Evolutionary conservation across 768 basidiomycete genomes (phyloP), one percentile per base, ranked within the genome.

Genomic region (Tricholoma sp.): DNA sequence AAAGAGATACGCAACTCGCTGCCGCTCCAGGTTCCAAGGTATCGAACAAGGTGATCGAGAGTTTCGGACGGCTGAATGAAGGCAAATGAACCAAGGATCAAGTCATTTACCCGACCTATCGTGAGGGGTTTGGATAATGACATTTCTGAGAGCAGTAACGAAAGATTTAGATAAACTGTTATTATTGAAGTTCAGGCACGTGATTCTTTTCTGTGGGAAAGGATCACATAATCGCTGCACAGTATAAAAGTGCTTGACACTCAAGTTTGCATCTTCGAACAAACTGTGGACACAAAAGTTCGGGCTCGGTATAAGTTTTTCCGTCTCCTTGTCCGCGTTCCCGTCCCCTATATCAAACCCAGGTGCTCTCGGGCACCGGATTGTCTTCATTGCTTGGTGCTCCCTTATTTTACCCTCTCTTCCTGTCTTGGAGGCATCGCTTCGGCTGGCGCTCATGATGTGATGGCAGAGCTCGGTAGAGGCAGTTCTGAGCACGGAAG

Each of bases 311-410:
- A 70, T 74, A 78, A 86, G 83, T 82, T 81, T 73, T 79, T 82
- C 85, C 86, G 84, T 82, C 82, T 91, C 84, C 89, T 84, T 83
- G 89, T 83, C 87, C 91, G 91, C 91, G 91, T 93, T 91, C 89
- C 89, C 88, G 89, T 91, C 86, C 83, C 80, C 88, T 79, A 90
- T 81, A 91, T 37, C 60, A 66, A 83, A 57, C 71, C 71, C 56
- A 74, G 72, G 75, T 70, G 69, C 69, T 58, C 32, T 64, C 34
- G 55, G 65, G 69, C 61, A 64, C 68, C 63, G 74, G 74, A 49
- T 71, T 62, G 65, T 70, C 65, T 57, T 65, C 62, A 62, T 64
- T 60, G 67, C 62, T 70, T 59, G 59, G 63, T 63, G 59, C 65
- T 63, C 66, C 67, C 70, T 79, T 71, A 75, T 63, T 77, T 74